Evolutionary conservation across 2,329 filamentous ascomycete genomes (phyloP).

Genomic region (Periglandula ipomoeae): DNA sequence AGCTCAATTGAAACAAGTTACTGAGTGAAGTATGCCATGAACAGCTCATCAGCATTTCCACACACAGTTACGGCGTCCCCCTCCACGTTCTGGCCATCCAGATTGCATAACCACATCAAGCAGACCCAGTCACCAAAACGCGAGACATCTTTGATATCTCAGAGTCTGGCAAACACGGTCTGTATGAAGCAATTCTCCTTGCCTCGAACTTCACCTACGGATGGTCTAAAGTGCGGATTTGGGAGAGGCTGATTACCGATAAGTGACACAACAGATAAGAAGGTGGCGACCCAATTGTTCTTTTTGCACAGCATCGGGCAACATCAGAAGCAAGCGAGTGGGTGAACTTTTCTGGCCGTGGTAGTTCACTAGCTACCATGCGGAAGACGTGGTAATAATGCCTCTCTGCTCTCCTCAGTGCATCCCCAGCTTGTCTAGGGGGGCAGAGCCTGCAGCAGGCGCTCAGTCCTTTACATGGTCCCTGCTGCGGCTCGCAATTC

Average conservation of each 20-base stretch:
- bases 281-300: not conserved
- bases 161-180: not conserved
- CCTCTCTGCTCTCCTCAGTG: too few species aligned
- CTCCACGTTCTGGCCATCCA: too few species aligned
- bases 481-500: not conserved
- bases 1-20: too few species aligned
- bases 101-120: not conserved
- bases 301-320: not conserved
- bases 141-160: not conserved
- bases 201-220: too few species aligned
- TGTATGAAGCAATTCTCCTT: not conserved
- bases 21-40: too few species aligned
- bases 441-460: not conserved
- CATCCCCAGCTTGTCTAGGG: not conserved
- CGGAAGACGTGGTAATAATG: not conserved
- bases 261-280: constrained; percentile 3
- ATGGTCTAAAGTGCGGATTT: too few species aligned
- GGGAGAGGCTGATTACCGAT: not conserved
- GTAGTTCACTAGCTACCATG: too few species aligned
- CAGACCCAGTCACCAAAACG: not conserved
- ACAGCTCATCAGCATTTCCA: too few species aligned
- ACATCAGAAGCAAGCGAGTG: not conserved
- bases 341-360: not conserved
- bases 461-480: not conserved
- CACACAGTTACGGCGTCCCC: too few species aligned